Base-by-base conservation (phyloP, 176 grass and related monocot species). In the Dactylis glomerata region DNA sequence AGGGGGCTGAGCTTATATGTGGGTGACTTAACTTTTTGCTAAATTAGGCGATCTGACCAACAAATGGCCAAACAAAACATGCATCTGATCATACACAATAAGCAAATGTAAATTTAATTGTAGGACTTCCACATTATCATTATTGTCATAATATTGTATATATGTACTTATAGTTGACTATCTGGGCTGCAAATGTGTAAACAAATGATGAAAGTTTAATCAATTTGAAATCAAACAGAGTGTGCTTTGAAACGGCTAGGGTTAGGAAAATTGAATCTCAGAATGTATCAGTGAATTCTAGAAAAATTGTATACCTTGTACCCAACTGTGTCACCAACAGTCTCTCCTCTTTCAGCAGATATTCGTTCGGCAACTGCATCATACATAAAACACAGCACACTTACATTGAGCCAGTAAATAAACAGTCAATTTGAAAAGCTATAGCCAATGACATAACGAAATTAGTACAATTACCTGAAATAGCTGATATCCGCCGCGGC, bases 401-500 rank as follows among this genome's bases (percentile, higher is more conserved):
- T 70, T 76, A 77, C 34, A 24, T 1, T 19, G 63, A 61, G 76
- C 44, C 23, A 68, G 69, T 34, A 37, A 20, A 89, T 57, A 75
- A 69, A 81, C 65, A 67, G 22, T 30, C 26, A 83, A 31, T 17
- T 47, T 33, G 27, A 83, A 63, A 49, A 51, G 20, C 42, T 65
- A 76, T 27, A 49, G 37, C 1, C 20, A 64, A 78, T 46, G 22
- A 63, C 15, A 78, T 44, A 77, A 65, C 33, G 16, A 56, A 49
- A 75, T 42, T 74, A 24, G 4, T 17, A 81, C 82, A 92, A 81
- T 75, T 37, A 95, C 96, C 96, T 90, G 96, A 95, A 62, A 95
- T 93, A 50, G 96, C 96, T 85, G 96, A 98, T 86, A 98, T 95
- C 36, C 93, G 92, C 45, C 96, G 91, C 8, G 96, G 93, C 84